Evolutionary conservation across 2,329 filamentous ascomycete species (phyloP).

Genomic region (Alternaria arborescens): DNA sequence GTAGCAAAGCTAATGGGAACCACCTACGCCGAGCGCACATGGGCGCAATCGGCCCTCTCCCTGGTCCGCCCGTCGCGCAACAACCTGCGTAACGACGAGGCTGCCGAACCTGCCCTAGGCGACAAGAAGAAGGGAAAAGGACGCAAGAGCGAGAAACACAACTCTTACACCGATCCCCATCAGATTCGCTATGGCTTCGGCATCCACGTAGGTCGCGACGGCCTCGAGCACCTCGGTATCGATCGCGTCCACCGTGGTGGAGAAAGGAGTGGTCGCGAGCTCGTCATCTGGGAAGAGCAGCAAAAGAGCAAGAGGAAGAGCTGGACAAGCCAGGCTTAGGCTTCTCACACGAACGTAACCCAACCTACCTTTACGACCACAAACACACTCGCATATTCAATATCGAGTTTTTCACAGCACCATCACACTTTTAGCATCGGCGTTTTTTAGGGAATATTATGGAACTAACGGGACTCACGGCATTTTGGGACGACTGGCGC

Average conservation of each 20-base stretch:
- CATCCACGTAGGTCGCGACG: conserved; percentile 65
- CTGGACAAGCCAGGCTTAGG: conserved; percentile 27
- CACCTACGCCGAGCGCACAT: conserved; percentile 56
- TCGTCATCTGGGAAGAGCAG: conserved; percentile 51
- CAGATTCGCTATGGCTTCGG: conserved; percentile 64
- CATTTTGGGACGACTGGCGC: conserved; percentile 1
- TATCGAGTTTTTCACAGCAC: neutral
- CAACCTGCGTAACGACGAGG: conserved; percentile 38
- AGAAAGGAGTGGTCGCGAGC: conserved; percentile 41
- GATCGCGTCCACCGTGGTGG: conserved; percentile 60
- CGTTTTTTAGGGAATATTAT: neutral
- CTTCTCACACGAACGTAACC: neutral
- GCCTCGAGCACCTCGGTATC: conserved; percentile 67
- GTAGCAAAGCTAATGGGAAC: conserved; percentile 71
- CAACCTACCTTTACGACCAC: neutral
- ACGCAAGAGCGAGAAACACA: conserved; percentile 36
- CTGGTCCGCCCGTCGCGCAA: conserved; percentile 42
- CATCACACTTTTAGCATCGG: conserved; percentile 3
- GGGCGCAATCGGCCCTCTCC: conserved; percentile 36
- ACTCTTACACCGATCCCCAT: conserved; percentile 36
- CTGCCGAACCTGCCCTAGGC: conserved; percentile 27
- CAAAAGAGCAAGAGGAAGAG: conserved; percentile 36
- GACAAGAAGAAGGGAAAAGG: conserved; percentile 28
- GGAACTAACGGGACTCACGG: conserved; percentile 1
- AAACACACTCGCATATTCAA: neutral